Percentiles rank a stretch among this genome's conserved stretches.
These are phyloP conservation scores for Mallotus japonicus DNA, from an alignment of 441 rosid species.

Conservation along the genomic window DNA sequence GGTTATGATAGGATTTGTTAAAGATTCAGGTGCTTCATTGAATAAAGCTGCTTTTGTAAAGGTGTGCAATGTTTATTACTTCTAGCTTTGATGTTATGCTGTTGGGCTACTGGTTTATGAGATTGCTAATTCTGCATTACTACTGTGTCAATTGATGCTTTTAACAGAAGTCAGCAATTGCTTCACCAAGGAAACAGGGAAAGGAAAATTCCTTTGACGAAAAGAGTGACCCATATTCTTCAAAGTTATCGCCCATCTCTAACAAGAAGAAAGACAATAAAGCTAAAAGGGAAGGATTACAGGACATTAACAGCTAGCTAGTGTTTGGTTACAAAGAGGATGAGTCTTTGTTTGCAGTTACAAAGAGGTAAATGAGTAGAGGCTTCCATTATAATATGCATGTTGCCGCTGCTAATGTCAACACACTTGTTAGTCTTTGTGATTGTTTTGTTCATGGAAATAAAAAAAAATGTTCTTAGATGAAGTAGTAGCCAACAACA, in stretches of 20 bases:
- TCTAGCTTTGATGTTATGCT: conserved; percentile 1
- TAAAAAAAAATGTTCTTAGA: conserved; percentile 18
- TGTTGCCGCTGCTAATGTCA: no score
- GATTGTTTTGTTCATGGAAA: no score
- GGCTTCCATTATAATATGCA: no score
- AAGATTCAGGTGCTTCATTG: conserved; percentile 28
- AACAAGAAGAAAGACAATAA: conserved; percentile 36
- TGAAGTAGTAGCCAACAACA: conserved; percentile 18
- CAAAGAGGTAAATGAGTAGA: no score
- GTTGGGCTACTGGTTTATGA: conserved; percentile 6
- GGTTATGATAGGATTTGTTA: conserved; percentile 27
- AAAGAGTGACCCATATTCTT: conserved; percentile 27
- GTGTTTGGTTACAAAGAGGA: no score
- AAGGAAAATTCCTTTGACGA: conserved; percentile 58
- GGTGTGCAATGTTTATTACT: conserved; percentile 27
- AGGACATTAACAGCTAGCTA: conserved; percentile 24
- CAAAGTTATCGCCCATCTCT: conserved; percentile 17
- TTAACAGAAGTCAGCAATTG: conserved; percentile 31
- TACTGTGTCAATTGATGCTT: conserved; percentile 18
- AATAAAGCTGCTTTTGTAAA: conserved; percentile 27
- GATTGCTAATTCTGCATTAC: conserved; percentile 10
- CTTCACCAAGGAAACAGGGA: conserved; percentile 42
- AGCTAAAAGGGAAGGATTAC: conserved; percentile 38
- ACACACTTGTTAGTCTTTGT: no score
- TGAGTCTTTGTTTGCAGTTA: no score